Evolutionary conservation across 1,139 yeast species (phyloP).

Genomic region (Yamadazyma jaroonii): DNA sequence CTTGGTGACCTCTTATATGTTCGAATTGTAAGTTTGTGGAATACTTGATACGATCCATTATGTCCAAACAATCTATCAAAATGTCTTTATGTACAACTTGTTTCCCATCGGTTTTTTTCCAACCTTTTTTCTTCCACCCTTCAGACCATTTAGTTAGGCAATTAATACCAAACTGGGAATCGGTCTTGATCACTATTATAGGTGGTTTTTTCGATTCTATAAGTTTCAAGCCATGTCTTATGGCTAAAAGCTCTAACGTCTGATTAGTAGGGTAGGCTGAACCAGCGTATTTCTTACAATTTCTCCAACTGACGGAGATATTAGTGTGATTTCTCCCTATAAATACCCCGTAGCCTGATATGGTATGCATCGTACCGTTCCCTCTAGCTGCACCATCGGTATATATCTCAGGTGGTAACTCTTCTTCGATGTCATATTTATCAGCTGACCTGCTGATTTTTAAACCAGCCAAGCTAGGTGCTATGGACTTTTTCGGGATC

Average conservation of each 20-base stretch:
- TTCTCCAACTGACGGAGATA: slow-evolving; percentile 36
- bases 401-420: slow-evolving; percentile 30
- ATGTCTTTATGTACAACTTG: slow-evolving; percentile 53
- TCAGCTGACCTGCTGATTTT: background rate
- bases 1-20: slow-evolving; percentile 76
- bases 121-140: slow-evolving; percentile 54
- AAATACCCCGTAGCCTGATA: slow-evolving; percentile 65
- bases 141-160: slow-evolving; percentile 49
- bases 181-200: slow-evolving; percentile 40
- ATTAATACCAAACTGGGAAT: slow-evolving; percentile 55
- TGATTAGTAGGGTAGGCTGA: slow-evolving; percentile 61
- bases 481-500: too few species aligned
- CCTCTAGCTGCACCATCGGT: slow-evolving; percentile 69
- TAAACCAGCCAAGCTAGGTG: background rate
- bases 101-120: slow-evolving; percentile 43
- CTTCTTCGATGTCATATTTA: background rate
- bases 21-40: slow-evolving; percentile 31
- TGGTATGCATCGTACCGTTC: slow-evolving; percentile 51
- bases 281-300: slow-evolving; percentile 31
- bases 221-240: slow-evolving; percentile 49
- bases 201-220: slow-evolving; percentile 11
- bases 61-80: slow-evolving; percentile 28
- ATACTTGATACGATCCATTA: slow-evolving; percentile 16
- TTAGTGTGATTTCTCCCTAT: slow-evolving; percentile 51
- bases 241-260: slow-evolving; percentile 74